Evolutionary conservation across 2,329 filamentous ascomycete genomes (phyloP), one percentile per base, ranked within the genome.

Genomic region (Xylariaceae sp.): DNA sequence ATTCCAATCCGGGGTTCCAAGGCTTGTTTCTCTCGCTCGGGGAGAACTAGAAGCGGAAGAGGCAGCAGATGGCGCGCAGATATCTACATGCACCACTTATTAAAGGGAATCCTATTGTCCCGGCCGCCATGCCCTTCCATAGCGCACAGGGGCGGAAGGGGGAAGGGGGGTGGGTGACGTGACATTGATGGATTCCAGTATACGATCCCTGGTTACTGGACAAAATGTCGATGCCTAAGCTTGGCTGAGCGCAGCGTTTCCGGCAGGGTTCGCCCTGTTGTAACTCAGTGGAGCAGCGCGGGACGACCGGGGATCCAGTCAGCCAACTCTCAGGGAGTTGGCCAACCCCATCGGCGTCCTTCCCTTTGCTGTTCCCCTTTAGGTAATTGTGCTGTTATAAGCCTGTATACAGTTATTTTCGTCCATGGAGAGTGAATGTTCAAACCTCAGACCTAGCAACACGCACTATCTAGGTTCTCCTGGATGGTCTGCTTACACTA

Each of bases 1-100:
- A 54, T 54, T 53, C 51, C 55, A 50, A 58, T 53, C 47, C 52
- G 60, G 62, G 63, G 65, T 66, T 55, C 56, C 63, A 64, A 62
- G 63, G 63, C 63, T 63, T 19, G 19, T 41, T 37, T 46, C 41
- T 32, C 51, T 46, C 51, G 43, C 19, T 43, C 46, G 44, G 55
- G 48, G 56, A 58, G 57, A 55, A 54, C 58, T 50, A 51, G 11
- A 3, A 26, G 19, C 6, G 29, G 43, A 40, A 9, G 32, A 35
- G 31, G 47, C 59, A 56, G 58, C 60, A 50, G 58, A 50, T 51
- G 56, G 60, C 57, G 57, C 59, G 58, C 58, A 61, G 44, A 41
- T 55, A 53, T 60, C 53, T 58, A 46, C 50, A 52, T 60, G 59
- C 44, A 56, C 59, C 43, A 60, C 54, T 63, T 57, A 44, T 30